Base-by-base conservation (phyloP, 768 basidiomycete genomes). In the Boletales sp. region DNA sequence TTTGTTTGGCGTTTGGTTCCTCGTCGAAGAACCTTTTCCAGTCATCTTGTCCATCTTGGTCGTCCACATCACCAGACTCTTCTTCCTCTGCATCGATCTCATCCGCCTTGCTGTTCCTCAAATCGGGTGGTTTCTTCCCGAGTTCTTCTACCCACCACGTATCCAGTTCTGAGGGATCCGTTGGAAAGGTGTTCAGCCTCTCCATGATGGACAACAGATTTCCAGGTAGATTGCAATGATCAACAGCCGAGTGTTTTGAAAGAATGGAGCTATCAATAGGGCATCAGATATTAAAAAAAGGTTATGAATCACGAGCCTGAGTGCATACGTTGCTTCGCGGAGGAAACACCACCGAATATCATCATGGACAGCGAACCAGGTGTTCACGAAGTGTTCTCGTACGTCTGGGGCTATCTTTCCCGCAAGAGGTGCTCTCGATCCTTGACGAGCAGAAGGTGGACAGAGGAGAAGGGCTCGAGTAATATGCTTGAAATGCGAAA, bases 271-370 rank as follows among this genome's bases (percentile, higher is more conserved):
- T 69, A 43, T 27, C 10, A 9, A 48, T 49, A 5, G 19, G 37
- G 17, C 11, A 21, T 48, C 9, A 51, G 19, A 39, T 42, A 52
- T n/a, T n/a, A 32, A 55, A 34, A 48, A 11, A 21, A 17, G 19
- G 4, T 27, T 30, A 5, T 27, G 10, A 29, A 40, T 43, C 37
- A 39, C 37, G 35, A 49, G 17, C 15, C 41, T 18, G n/a, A 46
- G 19, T 17, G 31, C 79, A 51, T 66, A 87, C 90, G 75, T 79
- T 47, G 87, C 75, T 60, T 93, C 88, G 38, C 86, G 79, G 31
- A 95, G 76, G 72, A 92, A 93, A 72, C 87, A 90, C 88, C 88
- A 94, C 51, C 92, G 80, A 30, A 94, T 72, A 59, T 95, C 92
- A 59, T 91, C 87, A 63, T 88, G 62, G 12, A 87, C 80, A 55